Evolutionary conservation across 176 grass and related monocot species (phyloP).

Genomic region (Elymus sibiricus): DNA sequence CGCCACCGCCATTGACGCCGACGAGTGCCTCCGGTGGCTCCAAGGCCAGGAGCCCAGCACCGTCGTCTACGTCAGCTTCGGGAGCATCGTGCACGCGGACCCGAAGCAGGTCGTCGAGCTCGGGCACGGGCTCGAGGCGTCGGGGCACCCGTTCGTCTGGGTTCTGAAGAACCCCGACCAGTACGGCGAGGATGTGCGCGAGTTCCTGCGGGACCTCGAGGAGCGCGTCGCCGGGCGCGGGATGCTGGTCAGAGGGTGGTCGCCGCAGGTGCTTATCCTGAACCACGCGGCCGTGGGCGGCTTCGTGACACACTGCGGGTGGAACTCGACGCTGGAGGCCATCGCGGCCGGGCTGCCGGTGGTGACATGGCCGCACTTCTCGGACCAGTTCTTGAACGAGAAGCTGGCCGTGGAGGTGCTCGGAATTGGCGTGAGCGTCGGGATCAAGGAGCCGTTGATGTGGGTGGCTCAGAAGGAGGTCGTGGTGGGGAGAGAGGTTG

Average conservation of each 20-base stretch:
- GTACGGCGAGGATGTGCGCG: background rate
- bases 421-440: slow-evolving; percentile 44
- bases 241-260: slow-evolving; percentile 56
- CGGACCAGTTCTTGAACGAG: slow-evolving; percentile 69
- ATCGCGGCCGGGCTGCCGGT: slow-evolving; percentile 42
- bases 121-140: slow-evolving; percentile 45
- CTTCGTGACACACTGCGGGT: slow-evolving; percentile 92
- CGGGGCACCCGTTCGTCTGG: slow-evolving; percentile 50
- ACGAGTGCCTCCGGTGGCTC: slow-evolving; percentile 53
- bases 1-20: slow-evolving; percentile 9
- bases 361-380: slow-evolving; percentile 56
- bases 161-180: slow-evolving; percentile 26
- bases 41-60: slow-evolving; percentile 31
- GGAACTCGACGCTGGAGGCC: slow-evolving; percentile 77
- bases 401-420: slow-evolving; percentile 70
- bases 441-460: slow-evolving; percentile 17
- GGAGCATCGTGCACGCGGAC: slow-evolving; percentile 39
- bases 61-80: slow-evolving; percentile 74
- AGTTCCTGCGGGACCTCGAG: background rate
- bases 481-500: slow-evolving; percentile 1
- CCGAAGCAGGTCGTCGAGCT: slow-evolving; percentile 48
- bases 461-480: background rate
- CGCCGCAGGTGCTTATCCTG: slow-evolving; percentile 62
- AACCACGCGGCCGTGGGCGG: slow-evolving; percentile 43
- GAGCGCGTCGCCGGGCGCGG: slow-evolving; percentile 26